Base-by-base conservation (phyloP, 129 eudicot species). In the Pittosporum tobira region DNA sequence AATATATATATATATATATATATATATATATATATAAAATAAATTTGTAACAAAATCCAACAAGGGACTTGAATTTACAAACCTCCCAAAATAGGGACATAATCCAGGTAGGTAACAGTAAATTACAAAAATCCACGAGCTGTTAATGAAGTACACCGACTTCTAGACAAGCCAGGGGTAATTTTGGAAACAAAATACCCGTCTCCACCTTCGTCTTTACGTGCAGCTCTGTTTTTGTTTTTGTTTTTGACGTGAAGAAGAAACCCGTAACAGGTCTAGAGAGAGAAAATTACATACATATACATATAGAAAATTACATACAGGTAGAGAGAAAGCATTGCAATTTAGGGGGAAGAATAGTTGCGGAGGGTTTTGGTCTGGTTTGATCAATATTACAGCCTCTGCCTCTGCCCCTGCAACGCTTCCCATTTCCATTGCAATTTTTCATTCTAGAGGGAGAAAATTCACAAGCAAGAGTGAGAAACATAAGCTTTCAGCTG, bases 291-390 rank as follows among this genome's bases (percentile, higher is more conserved):
- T n/a, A n/a, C n/a, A n/a, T n/a, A n/a, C n/a, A n/a, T n/a, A n/a
- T n/a, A n/a, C n/a, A n/a, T n/a, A n/a, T n/a, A n/a, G n/a, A n/a
- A n/a, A n/a, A n/a, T n/a, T n/a, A n/a, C n/a, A n/a, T n/a, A n/a
- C n/a, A n/a, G n/a, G 14, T 8, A 2, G 21, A 53, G 42, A 53
- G 42, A 29, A 38, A 52, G 20, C n/a, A 52, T 15, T 54, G 59
- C 18, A 29, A 52, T 8, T 9, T 1, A n/a, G 18, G 31, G 38
- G 11, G 21, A 12, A 30, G 21, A 29, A n/a, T 8, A 3, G 59
- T 54, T 54, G 59, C 59, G 18, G 59, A 53, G 59, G 59, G 59
- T 40, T 40, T 40, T 29, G 36, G 24, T 29, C 15, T 34, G 11
- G 40, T 34, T 34, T 34, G 40, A n/a, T n/a, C n/a, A n/a, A n/a